Evolutionary conservation across 179 eudicot genomes (phyloP).

Genomic region (Beta macrorhiza): DNA sequence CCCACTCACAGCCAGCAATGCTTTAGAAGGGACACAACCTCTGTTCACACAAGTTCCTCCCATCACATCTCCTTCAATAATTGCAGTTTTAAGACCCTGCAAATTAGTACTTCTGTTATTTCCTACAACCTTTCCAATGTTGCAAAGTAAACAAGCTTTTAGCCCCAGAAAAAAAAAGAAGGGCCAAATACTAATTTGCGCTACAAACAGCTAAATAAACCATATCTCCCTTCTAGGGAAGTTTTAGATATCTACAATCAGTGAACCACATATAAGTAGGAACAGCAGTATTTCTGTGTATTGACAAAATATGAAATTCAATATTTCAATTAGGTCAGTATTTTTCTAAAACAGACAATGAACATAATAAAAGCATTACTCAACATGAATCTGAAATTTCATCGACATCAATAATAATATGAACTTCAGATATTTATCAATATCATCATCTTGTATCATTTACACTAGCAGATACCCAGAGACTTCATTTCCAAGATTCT

Average conservation of each 20-base stretch:
- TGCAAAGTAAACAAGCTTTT: neutral
- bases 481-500: no score
- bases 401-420: neutral
- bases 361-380: neutral
- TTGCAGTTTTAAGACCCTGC: constrained; percentile 99
- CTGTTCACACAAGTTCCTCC: constrained; percentile 99
- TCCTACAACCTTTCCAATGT: neutral
- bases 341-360: neutral
- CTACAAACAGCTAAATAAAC: neutral
- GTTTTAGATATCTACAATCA: neutral
- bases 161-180: neutral
- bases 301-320: neutral
- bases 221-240: neutral
- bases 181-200: neutral
- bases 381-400: neutral
- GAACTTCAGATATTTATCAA: neutral
- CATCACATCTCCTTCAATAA: constrained; percentile 96
- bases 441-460: neutral
- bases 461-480: neutral
- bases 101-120: constrained; percentile 11
- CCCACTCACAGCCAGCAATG: constrained; percentile 97
- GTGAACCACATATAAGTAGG: neutral
- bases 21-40: constrained; percentile 99
- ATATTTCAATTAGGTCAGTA: neutral
- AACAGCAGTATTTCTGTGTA: neutral